Conservation (phyloP, 1,139 yeast species). For the Arxiozyma heterogenica region DNA sequence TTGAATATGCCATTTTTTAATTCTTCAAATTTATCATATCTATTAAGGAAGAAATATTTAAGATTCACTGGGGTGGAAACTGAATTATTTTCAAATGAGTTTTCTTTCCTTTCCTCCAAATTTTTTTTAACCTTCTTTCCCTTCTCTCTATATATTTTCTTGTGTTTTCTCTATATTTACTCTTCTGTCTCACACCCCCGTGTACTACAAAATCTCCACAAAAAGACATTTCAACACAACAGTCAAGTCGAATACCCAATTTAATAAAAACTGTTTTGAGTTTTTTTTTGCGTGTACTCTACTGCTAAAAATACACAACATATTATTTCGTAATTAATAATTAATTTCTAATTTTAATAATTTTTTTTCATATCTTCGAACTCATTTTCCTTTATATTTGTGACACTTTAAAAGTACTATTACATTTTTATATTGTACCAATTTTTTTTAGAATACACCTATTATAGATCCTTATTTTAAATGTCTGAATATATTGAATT, state of each 20-base stretch:
- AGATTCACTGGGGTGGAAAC: not conserved
- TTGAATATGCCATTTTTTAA: not conserved
- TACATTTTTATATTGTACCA: too few species aligned
- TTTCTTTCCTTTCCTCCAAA: not conserved
- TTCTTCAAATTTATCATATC: not conserved
- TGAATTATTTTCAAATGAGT: not conserved
- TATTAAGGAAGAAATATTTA: not conserved
- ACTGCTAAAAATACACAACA: too few species aligned
- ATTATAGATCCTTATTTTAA: not conserved
- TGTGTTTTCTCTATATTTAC: too few species aligned
- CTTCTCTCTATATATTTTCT: not conserved
- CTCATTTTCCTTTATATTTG: not conserved
- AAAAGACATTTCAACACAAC: too few species aligned
- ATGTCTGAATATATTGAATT: slow-evolving; percentile 12
- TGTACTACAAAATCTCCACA: too few species aligned
- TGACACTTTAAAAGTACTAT: not conserved
- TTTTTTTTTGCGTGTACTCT: too few species aligned
- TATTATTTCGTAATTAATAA: too few species aligned
- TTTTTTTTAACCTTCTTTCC: not conserved
- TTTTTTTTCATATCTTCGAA: too few species aligned
- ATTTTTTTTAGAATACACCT: not conserved
- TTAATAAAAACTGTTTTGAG: too few species aligned
- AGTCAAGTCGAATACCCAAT: too few species aligned
- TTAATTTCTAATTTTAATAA: not conserved
- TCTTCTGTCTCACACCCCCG: too few species aligned